phyloP scores from a whole-genome alignment of 768 basidiomycete genomes.

The Trametes maxima region DNA sequence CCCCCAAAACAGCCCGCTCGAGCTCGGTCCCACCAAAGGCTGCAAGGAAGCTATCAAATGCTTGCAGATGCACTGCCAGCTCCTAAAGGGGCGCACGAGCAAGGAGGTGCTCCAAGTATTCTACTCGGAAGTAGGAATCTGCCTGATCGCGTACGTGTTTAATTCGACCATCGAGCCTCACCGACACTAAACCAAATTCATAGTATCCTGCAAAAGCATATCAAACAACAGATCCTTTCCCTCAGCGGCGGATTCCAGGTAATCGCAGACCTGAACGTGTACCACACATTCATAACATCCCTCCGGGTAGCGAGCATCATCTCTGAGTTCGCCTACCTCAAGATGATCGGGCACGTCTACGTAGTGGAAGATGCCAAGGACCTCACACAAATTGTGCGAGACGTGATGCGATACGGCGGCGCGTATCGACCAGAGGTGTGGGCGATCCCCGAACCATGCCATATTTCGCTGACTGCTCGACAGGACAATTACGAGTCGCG shows the following conservation, averaged over 20 bases:
- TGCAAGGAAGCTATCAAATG: slow-evolving; percentile 90
- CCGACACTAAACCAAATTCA: not conserved
- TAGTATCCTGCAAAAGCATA: slow-evolving; percentile 93
- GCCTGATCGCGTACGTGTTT: slow-evolving; percentile 41
- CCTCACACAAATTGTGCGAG: slow-evolving; percentile 92
- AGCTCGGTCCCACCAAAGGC: slow-evolving; percentile 83
- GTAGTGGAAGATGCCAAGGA: slow-evolving; percentile 97
- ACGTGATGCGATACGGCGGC: slow-evolving; percentile 94
- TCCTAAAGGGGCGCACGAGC: slow-evolving; percentile 91
- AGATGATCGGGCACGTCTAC: slow-evolving; percentile 97
- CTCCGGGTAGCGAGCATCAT: slow-evolving; percentile 81
- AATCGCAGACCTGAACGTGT: slow-evolving; percentile 94
- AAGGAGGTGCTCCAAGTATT: slow-evolving; percentile 98
- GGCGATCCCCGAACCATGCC: not conserved
- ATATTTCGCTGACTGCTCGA: not conserved
- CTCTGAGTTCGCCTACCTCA: slow-evolving; percentile 89
- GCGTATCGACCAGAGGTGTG: slow-evolving; percentile 90
- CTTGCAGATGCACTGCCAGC: slow-evolving; percentile 86
- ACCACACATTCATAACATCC: slow-evolving; percentile 85
- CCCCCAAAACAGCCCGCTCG: slow-evolving; percentile 72
- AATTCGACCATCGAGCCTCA: not conserved
- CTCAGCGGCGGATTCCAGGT: slow-evolving; percentile 92
- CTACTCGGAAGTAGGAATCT: slow-evolving; percentile 94
- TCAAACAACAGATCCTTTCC: slow-evolving; percentile 97
- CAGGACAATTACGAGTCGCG: slow-evolving; percentile 82